Percentiles rank a stretch among this genome's conserved stretches.
These are phyloP conservation scores for Sesbania bispinosa DNA, from an alignment of 306 rosid species.

Conservation along the genomic window DNA sequence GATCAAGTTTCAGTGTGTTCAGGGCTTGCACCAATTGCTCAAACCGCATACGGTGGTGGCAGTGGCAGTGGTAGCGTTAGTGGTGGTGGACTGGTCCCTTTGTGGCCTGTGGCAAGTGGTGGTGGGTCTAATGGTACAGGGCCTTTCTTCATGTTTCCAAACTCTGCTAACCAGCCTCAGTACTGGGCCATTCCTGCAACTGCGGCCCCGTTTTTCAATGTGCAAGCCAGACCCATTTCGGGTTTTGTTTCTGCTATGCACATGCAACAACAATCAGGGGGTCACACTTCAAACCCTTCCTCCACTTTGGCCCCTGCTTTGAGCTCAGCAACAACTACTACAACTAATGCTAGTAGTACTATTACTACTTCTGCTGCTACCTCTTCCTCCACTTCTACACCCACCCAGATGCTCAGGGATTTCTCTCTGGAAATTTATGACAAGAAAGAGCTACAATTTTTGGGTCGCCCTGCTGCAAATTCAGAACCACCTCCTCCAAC, in stretches of 20 bases:
- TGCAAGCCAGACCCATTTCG: constrained; percentile 62
- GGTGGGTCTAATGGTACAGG: constrained; percentile 34
- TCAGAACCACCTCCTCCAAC: constrained; percentile 37
- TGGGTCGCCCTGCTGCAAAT: constrained; percentile 43
- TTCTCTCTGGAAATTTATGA: constrained; percentile 65
- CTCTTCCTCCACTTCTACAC: background rate
- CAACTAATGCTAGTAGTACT: too few relatives aligned
- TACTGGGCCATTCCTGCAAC: constrained; percentile 68
- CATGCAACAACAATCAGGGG: constrained; percentile 19
- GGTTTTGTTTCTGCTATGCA: constrained; percentile 51
- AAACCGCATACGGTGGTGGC: constrained; percentile 22
- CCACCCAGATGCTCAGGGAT: constrained; percentile 62
- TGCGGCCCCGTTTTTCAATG: constrained; percentile 42
- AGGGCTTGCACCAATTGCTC: constrained; percentile 63
- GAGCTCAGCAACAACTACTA: constrained; percentile 27
- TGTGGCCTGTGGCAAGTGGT: constrained; percentile 43
- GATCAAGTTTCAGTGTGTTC: constrained; percentile 53
- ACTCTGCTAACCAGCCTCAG: constrained; percentile 44
- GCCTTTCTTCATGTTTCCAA: constrained; percentile 69
- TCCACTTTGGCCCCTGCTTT: constrained; percentile 43
- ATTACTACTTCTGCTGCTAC: background rate
- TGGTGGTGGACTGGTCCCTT: constrained; percentile 51
- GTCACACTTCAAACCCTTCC: constrained; percentile 31
- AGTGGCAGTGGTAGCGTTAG: too few relatives aligned
- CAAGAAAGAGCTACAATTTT: constrained; percentile 73